Percentiles rank a stretch among this genome's conserved stretches.
These are phyloP conservation scores for Lipomyces kockii DNA, from an alignment of 805 yeast genomes.

Conservation along the genomic window DNA sequence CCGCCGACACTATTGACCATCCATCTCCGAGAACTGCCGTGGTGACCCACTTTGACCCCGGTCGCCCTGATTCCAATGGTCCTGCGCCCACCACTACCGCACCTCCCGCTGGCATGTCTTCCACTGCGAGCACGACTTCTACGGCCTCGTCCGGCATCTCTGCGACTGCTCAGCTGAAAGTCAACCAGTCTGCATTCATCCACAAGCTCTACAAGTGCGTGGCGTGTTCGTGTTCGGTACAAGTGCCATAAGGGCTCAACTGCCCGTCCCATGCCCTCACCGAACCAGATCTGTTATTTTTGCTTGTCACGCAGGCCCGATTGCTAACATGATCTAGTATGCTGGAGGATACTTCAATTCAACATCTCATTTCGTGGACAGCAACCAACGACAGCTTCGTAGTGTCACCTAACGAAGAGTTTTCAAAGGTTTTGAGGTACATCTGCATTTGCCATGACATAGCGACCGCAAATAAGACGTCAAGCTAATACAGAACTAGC, in stretches of 20 bases:
- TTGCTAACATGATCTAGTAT: conserved; percentile 52
- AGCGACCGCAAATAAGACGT: neutral
- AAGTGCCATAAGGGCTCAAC: neutral
- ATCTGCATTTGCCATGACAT: neutral
- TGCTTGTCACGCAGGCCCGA: neutral
- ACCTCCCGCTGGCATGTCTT: conserved; percentile 1
- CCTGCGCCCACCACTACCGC: conserved; percentile 12
- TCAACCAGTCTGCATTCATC: conserved; percentile 68
- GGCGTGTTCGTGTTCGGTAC: neutral
- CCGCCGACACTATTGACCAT: conserved; percentile 6
- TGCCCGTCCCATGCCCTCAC: neutral
- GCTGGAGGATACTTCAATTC: conserved; percentile 76
- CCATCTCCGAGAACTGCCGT: conserved; percentile 7
- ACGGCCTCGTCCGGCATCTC: conserved; percentile 1
- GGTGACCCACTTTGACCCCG: conserved; percentile 12
- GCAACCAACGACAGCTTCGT: conserved; percentile 70
- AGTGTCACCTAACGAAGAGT: conserved; percentile 84
- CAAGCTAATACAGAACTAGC: conserved; percentile 40
- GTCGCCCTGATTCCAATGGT: conserved; percentile 10
- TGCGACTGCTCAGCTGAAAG: conserved; percentile 37
- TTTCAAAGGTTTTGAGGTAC: conserved; percentile 66
- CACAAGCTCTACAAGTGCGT: conserved; percentile 71
- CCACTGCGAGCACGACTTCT: neutral
- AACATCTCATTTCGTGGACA: conserved; percentile 87
- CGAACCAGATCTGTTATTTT: neutral